Percentiles rank a stretch among this genome's conserved stretches.
These are phyloP conservation scores for Syzygium aqueum DNA, from an alignment of 345 rosid genomes.

Conservation along the genomic window DNA sequence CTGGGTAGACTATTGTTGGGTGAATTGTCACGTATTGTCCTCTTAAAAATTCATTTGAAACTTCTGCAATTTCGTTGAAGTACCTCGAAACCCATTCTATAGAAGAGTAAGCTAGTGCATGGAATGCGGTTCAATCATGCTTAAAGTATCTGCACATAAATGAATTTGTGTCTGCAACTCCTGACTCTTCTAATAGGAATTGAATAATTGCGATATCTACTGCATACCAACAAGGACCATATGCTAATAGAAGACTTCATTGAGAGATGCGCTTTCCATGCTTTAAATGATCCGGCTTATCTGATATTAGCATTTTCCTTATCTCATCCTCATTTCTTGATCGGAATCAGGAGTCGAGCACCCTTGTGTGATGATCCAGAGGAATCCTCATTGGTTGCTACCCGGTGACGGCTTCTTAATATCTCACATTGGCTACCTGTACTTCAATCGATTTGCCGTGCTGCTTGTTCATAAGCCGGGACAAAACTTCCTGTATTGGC, in stretches of 20 bases:
- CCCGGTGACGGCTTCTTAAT: background rate
- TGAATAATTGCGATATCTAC: background rate
- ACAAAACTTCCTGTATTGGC: constrained; percentile 9
- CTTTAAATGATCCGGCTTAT: background rate
- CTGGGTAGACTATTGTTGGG: background rate
- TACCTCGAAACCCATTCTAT: background rate
- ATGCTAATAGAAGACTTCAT: background rate
- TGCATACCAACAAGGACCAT: background rate
- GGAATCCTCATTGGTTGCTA: constrained; percentile 22
- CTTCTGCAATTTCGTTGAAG: background rate
- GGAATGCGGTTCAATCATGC: background rate
- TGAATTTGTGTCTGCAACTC: background rate
- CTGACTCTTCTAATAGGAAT: background rate
- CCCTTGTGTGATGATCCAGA: constrained; percentile 28
- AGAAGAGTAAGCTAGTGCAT: background rate
- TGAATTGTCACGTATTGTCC: background rate
- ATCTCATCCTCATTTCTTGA: background rate
- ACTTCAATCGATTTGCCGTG: constrained; percentile 21
- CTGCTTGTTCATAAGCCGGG: constrained; percentile 32
- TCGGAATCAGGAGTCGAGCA: constrained; percentile 9
- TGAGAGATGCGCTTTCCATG: background rate
- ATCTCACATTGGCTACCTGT: constrained; percentile 5
- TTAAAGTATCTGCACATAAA: background rate
- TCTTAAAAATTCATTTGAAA: background rate
- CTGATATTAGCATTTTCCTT: background rate